Evolutionary conservation across 2,329 filamentous ascomycete genomes (phyloP), one percentile per base, ranked within the genome.

Genomic region (Stemphylium beticola): DNA sequence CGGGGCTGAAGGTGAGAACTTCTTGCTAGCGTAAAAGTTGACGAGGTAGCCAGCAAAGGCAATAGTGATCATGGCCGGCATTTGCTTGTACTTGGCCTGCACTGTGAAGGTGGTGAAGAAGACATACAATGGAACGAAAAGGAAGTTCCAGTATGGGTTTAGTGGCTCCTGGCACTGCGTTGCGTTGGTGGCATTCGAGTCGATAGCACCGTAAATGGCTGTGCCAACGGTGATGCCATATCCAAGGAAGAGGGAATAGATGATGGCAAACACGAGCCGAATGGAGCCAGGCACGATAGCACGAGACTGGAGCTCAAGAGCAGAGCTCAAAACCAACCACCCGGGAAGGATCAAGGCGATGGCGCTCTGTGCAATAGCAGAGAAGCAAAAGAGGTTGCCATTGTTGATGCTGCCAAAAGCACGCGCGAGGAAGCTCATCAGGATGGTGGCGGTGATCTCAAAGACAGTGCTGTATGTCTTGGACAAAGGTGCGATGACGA

Each of bases 51-150:
- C 91, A 0, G 84, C 83, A 26, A 91, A 77, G 0, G 89, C 86
- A 64, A 95, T 92, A 55, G 83, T 33, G 17, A 91, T 77, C 89
- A 93, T 93, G 53, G 89, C 82, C 0, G 90, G 90, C 32, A 86
- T 84, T 71, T 93, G 90, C 64, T 84, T 87, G 84, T 85, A 91
- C 74, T 91, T 91, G 52, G 89, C 89, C 61, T 93, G 89, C 71
- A 93, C 92, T 67, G 92, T 88, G 67, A 92, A 81, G 57, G 68
- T 69, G 2, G 88, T 87, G 45, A 93, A 82, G 66, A 87, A 90
- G 36, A 91, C 71, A 15, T 90, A 86, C 71, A 92, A 93, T 5
- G 84, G 85, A 0, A 93, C 91, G 67, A 91, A 92, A 18, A 87
- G 77, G 75, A 92, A 91, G 44, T 82, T 83, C 61, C 82, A 83